Evolutionary conservation across 2,329 filamentous ascomycete species (phyloP).

Genomic region (Moelleriella libera): DNA sequence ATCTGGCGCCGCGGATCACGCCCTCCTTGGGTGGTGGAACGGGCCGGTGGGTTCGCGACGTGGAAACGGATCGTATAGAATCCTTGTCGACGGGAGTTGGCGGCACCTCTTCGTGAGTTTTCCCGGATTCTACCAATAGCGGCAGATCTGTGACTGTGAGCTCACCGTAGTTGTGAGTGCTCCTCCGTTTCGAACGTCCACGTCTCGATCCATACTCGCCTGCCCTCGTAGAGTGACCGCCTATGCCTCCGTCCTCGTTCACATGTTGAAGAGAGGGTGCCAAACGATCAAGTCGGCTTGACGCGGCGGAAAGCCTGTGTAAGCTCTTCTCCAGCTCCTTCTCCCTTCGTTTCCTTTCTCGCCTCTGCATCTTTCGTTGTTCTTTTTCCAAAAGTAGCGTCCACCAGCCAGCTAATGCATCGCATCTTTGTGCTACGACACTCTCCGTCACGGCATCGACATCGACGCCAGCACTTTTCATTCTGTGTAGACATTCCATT

Average conservation of each 20-base stretch:
- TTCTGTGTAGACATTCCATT: constrained; percentile 80
- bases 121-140: constrained; percentile 50
- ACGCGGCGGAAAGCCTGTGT: constrained; percentile 75
- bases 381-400: constrained; percentile 88
- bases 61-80: constrained; percentile 59
- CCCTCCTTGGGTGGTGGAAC: constrained; percentile 79
- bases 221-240: constrained; percentile 26
- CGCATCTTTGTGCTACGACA: constrained; percentile 78
- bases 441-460: constrained; percentile 92
- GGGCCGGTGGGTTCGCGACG: constrained; percentile 61
- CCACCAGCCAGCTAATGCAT: constrained; percentile 92
- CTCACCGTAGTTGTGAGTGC: constrained; percentile 47
- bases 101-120: constrained; percentile 28
- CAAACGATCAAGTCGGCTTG: constrained; percentile 70
- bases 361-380: constrained; percentile 65
- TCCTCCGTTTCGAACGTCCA: constrained; percentile 66
- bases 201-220: constrained; percentile 42
- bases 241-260: constrained; percentile 55
- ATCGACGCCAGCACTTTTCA: constrained; percentile 87
- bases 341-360: constrained; percentile 74
- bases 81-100: constrained; percentile 70
- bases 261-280: constrained; percentile 66
- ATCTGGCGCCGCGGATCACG: constrained; percentile 50
- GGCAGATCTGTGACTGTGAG: constrained; percentile 62
- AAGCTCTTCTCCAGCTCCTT: constrained; percentile 70